phyloP scores from a whole-genome alignment of 495 filamentous ascomycete species.

The Jackrogersella multiformis region DNA sequence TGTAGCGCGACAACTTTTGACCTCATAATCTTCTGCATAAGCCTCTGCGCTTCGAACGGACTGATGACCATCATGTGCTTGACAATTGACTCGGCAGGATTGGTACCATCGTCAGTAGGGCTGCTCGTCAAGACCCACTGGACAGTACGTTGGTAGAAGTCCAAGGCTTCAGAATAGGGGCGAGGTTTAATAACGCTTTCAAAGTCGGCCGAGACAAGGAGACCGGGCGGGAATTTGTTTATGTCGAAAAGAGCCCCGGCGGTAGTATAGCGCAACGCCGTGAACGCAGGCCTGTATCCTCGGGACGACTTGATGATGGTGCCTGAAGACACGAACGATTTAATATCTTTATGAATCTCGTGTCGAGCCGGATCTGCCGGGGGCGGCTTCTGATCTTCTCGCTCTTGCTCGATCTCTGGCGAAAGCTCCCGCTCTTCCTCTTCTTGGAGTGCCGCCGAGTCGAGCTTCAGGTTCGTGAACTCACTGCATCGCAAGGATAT shows the following conservation, averaged over 20 bases:
- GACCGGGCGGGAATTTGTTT: conserved; percentile 49
- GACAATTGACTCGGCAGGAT: conserved; percentile 12
- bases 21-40: conserved; percentile 54
- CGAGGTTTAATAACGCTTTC: conserved; percentile 53
- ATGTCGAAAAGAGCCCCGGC: conserved; percentile 47
- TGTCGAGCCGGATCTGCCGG: conserved; percentile 51
- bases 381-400: conserved; percentile 61
- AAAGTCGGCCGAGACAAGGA: conserved; percentile 68
- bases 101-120: not conserved
- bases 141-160: conserved; percentile 66
- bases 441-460: conserved; percentile 62
- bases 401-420: conserved; percentile 69
- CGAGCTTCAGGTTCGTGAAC: conserved; percentile 51
- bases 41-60: conserved; percentile 66
- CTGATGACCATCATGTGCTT: conserved; percentile 65
- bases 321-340: conserved; percentile 50
- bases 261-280: conserved; percentile 52
- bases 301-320: conserved; percentile 21
- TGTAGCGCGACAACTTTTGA: conserved; percentile 58
- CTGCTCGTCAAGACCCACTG: conserved; percentile 65
- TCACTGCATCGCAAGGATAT: conserved; percentile 56
- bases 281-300: conserved; percentile 61
- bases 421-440: conserved; percentile 76
- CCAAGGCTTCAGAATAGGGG: conserved; percentile 36
- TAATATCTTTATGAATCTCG: conserved; percentile 57